Percentiles rank a stretch among this genome's conserved stretches.
These are phyloP conservation scores for Areca catechu DNA, from an alignment of 176 grass and related monocot species.

Conservation along the genomic window DNA sequence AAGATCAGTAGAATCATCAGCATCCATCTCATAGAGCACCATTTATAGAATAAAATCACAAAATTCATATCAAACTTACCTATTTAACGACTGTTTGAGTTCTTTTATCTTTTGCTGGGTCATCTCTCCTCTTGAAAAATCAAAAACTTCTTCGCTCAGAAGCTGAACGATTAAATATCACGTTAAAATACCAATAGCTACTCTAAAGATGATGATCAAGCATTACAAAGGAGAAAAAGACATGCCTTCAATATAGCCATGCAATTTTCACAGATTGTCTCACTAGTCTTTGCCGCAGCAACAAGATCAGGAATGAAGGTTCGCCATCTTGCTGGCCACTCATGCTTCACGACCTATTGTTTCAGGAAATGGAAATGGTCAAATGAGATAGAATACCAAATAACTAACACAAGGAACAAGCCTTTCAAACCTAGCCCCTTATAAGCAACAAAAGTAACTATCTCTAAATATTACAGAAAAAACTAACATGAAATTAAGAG, in stretches of 20 bases:
- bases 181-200: constrained; percentile 6
- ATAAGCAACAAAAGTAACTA: neutral
- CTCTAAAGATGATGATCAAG: neutral
- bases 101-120: constrained; percentile 98
- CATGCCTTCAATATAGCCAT: constrained; percentile 99
- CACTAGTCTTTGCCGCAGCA: constrained; percentile 91
- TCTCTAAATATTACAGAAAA: too few species aligned
- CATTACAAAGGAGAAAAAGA: constrained; percentile 5
- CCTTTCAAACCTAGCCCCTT: neutral
- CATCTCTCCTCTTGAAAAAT: constrained; percentile 99
- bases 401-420: neutral
- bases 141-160: constrained; percentile 99
- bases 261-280: constrained; percentile 99
- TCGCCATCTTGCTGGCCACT: constrained; percentile 94
- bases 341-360: constrained; percentile 88
- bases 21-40: too few species aligned
- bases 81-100: constrained; percentile 94
- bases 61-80: constrained; percentile 28
- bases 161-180: constrained; percentile 41
- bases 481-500: too few species aligned
- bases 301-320: constrained; percentile 95
- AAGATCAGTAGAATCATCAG: too few species aligned
- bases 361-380: constrained; percentile 6
- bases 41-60: neutral
- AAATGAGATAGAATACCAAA: neutral